These are phyloP conservation scores for Canavalia gladiata DNA, from an alignment of 306 rosid genomes.

Conservation along the genomic window DNA sequence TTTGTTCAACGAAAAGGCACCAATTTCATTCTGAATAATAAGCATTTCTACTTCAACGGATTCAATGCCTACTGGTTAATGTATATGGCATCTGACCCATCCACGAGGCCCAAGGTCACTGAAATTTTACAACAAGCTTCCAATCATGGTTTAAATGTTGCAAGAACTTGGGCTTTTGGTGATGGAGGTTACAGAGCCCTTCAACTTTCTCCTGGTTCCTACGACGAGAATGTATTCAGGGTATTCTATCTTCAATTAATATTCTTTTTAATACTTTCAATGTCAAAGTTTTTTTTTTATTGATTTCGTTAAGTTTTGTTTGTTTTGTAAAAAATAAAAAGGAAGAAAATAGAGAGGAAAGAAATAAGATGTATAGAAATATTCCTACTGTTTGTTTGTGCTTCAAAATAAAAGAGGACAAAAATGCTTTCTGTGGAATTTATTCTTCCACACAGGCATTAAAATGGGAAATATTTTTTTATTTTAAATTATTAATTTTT, in stretches of 20 bases:
- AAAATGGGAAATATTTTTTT: no score
- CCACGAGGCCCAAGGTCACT: constrained; percentile 57
- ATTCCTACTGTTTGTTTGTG: no score
- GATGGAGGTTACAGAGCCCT: constrained; percentile 53
- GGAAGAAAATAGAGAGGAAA: no score
- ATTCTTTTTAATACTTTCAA: background rate
- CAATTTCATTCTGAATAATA: constrained; percentile 50
- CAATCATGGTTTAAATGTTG: constrained; percentile 44
- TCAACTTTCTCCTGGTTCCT: constrained; percentile 54
- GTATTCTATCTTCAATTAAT: constrained; percentile 30
- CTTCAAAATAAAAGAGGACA: no score
- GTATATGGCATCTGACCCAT: constrained; percentile 64
- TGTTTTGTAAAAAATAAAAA: no score
- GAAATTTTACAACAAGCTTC: constrained; percentile 49
- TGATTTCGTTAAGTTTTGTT: no score
- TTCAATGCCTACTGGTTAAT: constrained; percentile 73
- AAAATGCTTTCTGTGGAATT: no score
- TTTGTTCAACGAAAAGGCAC: constrained; percentile 56
- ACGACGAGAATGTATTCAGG: constrained; percentile 48
- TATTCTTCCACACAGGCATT: no score
- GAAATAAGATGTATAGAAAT: no score
- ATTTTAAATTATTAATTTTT: no score
- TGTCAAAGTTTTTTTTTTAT: no score
- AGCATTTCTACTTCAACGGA: constrained; percentile 57
- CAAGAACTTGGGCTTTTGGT: constrained; percentile 58